Evolutionary conservation across 805 yeast species (phyloP).

Genomic region (Metschnikowia henanensis): DNA sequence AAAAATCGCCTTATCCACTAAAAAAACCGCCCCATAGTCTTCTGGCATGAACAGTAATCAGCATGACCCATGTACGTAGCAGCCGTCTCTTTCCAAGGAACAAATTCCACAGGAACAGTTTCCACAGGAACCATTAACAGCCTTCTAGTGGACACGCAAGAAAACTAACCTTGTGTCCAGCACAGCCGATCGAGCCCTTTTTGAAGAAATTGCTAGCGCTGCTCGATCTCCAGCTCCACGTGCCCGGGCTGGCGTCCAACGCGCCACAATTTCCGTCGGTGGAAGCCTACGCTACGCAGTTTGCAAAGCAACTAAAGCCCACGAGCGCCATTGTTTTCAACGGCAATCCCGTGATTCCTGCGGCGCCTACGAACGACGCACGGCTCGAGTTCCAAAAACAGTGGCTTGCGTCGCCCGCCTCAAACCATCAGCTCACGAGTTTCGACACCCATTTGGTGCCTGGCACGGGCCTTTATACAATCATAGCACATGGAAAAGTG

Average conservation of each 20-base stretch:
- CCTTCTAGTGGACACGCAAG: constrained; percentile 6
- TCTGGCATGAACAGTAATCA: constrained; percentile 7
- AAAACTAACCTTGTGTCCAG: constrained; percentile 20
- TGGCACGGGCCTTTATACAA: constrained; percentile 55
- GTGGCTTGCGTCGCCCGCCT: constrained; percentile 56
- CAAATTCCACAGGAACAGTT: too few species aligned
- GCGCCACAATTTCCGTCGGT: constrained; percentile 27
- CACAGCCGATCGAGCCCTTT: constrained; percentile 41
- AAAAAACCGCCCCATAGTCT: too few species aligned
- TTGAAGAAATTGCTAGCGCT: constrained; percentile 34
- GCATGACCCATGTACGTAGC: constrained; percentile 25
- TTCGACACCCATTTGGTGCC: constrained; percentile 69
- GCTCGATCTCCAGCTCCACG: constrained; percentile 36
- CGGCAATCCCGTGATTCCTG: constrained; percentile 51
- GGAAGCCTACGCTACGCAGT: constrained; percentile 43
- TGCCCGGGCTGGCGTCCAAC: constrained; percentile 13
- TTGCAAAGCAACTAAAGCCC: constrained; percentile 51
- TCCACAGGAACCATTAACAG: too few species aligned
- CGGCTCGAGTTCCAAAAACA: constrained; percentile 53
- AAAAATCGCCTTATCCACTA: too few species aligned
- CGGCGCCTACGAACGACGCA: constrained; percentile 26
- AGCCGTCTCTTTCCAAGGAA: too few species aligned
- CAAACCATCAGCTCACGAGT: constrained; percentile 64
- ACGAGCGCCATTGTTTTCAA: constrained; percentile 55
- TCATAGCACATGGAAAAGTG: constrained; percentile 59